Conservation (phyloP, 2,329 filamentous ascomycete genomes). For the Diaporthe nobilis region DNA sequence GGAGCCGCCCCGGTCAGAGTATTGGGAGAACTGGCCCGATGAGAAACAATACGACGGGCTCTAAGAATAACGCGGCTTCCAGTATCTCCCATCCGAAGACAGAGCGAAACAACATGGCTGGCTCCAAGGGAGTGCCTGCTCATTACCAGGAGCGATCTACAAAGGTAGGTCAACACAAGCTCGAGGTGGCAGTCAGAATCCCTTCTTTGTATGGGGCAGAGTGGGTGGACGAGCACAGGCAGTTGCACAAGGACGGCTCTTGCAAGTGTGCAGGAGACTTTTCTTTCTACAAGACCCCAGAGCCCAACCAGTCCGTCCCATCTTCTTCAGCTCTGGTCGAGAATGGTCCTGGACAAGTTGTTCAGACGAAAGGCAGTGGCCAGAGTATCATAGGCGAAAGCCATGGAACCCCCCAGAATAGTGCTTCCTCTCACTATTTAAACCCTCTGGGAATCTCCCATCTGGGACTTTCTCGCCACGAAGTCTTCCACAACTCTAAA, state of each 20-base stretch:
- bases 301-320: slow-evolving; percentile 31
- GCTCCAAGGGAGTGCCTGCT: slow-evolving; percentile 37
- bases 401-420: neutral
- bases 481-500: neutral
- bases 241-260: slow-evolving; percentile 51
- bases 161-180: slow-evolving; percentile 38
- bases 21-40: neutral
- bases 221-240: slow-evolving; percentile 57
- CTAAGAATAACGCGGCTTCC: neutral
- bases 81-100: neutral
- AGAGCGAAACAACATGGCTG: neutral
- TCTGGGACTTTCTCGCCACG: neutral
- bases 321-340: neutral
- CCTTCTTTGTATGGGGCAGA: slow-evolving; percentile 56
- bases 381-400: neutral
- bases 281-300: slow-evolving; percentile 47
- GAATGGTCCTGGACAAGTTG: slow-evolving; percentile 13
- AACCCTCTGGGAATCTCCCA: neutral
- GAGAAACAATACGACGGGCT: neutral
- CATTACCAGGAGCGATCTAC: slow-evolving; percentile 41
- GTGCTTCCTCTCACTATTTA: neutral
- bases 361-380: neutral
- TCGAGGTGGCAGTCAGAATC: slow-evolving; percentile 50
- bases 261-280: slow-evolving; percentile 55
- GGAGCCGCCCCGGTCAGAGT: neutral